Conservation (phyloP, 805 yeast genomes). For the Candida sakaeoensis region DNA sequence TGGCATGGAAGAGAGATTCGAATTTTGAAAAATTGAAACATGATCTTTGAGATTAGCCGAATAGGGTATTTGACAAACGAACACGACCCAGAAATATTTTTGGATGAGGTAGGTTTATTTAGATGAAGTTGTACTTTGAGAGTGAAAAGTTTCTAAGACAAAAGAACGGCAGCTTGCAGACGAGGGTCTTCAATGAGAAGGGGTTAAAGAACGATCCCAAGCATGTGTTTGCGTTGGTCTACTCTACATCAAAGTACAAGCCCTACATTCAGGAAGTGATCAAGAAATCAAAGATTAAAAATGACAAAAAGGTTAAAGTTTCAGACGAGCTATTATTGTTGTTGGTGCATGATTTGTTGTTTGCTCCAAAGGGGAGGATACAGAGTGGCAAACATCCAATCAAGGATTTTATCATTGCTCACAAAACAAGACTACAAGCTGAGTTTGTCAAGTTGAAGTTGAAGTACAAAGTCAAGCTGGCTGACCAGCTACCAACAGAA, state of each 20-base stretch:
- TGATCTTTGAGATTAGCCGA: constrained; percentile 3
- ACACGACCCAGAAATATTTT: neutral
- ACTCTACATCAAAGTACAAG: constrained; percentile 71
- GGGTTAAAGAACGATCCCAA: constrained; percentile 56
- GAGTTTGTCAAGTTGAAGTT: constrained; percentile 77
- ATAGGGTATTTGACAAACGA: neutral
- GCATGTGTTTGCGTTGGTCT: constrained; percentile 80
- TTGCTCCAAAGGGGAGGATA: constrained; percentile 73
- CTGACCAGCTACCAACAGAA: constrained; percentile 42
- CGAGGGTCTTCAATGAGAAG: constrained; percentile 35
- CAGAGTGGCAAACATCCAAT: constrained; percentile 86
- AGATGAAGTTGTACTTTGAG: constrained; percentile 42
- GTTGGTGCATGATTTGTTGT: constrained; percentile 75
- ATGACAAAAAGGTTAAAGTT: constrained; percentile 40
- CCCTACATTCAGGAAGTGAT: constrained; percentile 61
- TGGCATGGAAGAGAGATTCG: constrained; percentile 13
- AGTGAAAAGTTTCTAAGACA: constrained; percentile 34
- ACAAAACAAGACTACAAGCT: constrained; percentile 77
- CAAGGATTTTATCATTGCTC: constrained; percentile 73
- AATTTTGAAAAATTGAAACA: neutral
- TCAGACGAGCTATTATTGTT: constrained; percentile 55
- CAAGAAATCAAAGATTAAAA: constrained; percentile 62
- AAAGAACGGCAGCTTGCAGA: constrained; percentile 30
- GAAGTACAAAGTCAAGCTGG: constrained; percentile 58
- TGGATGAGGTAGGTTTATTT: neutral